Evolutionary conservation across 805 yeast genomes (phyloP).

Genomic region (Alloascoidea africana): DNA sequence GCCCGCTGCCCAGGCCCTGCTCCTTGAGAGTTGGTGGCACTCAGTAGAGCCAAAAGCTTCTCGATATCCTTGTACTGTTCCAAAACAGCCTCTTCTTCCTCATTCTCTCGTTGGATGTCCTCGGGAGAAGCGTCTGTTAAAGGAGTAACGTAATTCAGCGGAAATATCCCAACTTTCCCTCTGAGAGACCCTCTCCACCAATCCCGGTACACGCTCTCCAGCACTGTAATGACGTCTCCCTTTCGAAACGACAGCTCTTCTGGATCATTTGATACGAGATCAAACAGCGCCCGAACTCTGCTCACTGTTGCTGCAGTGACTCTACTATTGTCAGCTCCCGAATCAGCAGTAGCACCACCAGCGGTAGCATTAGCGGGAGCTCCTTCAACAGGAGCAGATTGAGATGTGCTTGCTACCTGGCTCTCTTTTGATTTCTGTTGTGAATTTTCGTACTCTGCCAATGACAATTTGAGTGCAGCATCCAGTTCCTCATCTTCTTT

Average conservation of each 20-base stretch:
- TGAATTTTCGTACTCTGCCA: slow-evolving; percentile 31
- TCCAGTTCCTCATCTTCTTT: slow-evolving; percentile 72
- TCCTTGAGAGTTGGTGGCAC: slow-evolving; percentile 18
- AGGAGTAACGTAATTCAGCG: slow-evolving; percentile 80
- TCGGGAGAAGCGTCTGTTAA: slow-evolving; percentile 47
- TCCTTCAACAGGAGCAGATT: slow-evolving; percentile 6
- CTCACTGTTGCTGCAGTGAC: slow-evolving; percentile 26
- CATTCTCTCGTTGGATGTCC: slow-evolving; percentile 35
- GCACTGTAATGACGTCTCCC: slow-evolving; percentile 79
- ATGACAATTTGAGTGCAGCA: slow-evolving; percentile 59
- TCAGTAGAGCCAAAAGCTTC: slow-evolving; percentile 41
- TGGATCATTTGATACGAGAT: slow-evolving; percentile 59
- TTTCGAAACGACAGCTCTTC: slow-evolving; percentile 79
- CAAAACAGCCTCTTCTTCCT: slow-evolving; percentile 38
- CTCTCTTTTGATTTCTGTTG: slow-evolving; percentile 9
- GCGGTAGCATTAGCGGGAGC: slow-evolving; percentile 1
- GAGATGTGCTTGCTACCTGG: slow-evolving; percentile 5
- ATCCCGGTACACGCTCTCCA: slow-evolving; percentile 79
- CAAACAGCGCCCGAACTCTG: slow-evolving; percentile 76
- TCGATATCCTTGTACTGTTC: slow-evolving; percentile 49
- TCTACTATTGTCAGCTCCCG: slow-evolving; percentile 10
- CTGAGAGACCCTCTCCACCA: slow-evolving; percentile 90
- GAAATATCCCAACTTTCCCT: slow-evolving; percentile 80
- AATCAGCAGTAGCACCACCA: slow-evolving; percentile 2
- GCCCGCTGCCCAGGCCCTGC: slow-evolving; percentile 19